Base-by-base conservation (phyloP, 1,284 basidiomycete species). In the Puccinia horiana region DNA sequence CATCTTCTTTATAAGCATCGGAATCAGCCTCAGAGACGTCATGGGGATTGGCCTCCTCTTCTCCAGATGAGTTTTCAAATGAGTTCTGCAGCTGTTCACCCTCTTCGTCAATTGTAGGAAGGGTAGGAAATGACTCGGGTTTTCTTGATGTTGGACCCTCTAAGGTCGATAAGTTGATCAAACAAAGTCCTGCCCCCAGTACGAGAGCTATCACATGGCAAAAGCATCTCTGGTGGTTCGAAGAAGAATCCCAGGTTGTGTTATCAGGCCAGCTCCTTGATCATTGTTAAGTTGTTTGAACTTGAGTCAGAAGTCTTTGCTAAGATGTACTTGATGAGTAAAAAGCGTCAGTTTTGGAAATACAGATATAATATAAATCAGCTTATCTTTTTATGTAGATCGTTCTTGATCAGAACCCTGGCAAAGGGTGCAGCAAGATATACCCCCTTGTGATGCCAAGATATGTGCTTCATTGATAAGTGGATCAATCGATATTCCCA, bases 341-440 rank as follows among this genome's bases (percentile, higher is more conserved):
- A n/a, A 11, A 74, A 74, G 32, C 20, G 14, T 14, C 4, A 52
- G 49, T n/a, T 74, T 40, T 37, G 32, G 8, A 18, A 23, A 40
- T 37, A 37, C 14, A 40, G 40, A 67, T 23, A 42, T 67, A 20
- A 44, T 3, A 74, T n/a, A 26, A 74, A 74, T 4, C 9, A n/a
- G 54, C 72, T 74, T 52, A 74, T 74, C 72, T 74, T 74, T 29
- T 26, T 4, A 52, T 74, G 72, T 11, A 74, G 20, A 32, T 49
- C 32, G 54, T 74, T 1, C 9, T 35, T 74, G 26, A 74, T 54
- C 32, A 74, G 37, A 29, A 54, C 23, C 2, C 16, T 29, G 2
- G 49, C 72, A 52, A 74, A 32, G 20, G 72, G 72, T 5, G 42
- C 29, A 2, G 70, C 70, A 42, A 73, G 70, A 32, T 26, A 73